A percentile compares a stretch with the other conserved stretches of the same genome.
Conservation (phyloP, 345 rosid genomes). For the Tarenaya hassleriana region DNA sequence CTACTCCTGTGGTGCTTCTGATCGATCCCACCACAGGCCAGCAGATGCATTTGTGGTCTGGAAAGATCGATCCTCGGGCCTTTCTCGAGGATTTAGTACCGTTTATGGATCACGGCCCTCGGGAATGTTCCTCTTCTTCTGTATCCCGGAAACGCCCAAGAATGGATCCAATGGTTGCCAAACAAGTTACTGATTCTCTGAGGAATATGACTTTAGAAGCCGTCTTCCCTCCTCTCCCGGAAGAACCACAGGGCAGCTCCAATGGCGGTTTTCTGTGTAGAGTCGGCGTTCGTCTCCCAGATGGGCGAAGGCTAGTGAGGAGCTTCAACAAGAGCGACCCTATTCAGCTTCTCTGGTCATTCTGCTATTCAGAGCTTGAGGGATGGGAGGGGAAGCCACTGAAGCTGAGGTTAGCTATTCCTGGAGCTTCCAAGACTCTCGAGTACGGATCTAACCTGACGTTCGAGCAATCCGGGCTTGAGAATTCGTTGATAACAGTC, state of each 20-base stretch:
- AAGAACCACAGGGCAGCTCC: constrained; percentile 48
- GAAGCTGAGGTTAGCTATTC: constrained; percentile 61
- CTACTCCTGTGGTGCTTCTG: too few relatives aligned
- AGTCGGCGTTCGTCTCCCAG: constrained; percentile 81
- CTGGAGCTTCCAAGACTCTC: constrained; percentile 60
- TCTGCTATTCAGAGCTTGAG: constrained; percentile 50
- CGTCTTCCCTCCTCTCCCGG: constrained; percentile 66
- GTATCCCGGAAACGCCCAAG: too few relatives aligned
- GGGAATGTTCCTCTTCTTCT: too few relatives aligned
- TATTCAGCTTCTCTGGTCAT: constrained; percentile 77
- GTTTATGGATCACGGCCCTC: too few relatives aligned
- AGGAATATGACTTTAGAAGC: too few relatives aligned
- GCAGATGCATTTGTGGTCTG: too few relatives aligned
- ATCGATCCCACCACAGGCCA: too few relatives aligned
- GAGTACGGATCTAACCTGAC: constrained; percentile 43
- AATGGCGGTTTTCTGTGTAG: constrained; percentile 62
- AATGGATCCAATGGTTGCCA: too few relatives aligned
- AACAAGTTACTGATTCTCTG: too few relatives aligned
- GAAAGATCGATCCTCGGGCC: too few relatives aligned
- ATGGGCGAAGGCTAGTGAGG: constrained; percentile 74
- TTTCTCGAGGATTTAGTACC: too few relatives aligned
- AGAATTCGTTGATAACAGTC: constrained; percentile 67
- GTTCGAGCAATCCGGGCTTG: constrained; percentile 61
- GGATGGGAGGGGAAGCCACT: constrained; percentile 44
- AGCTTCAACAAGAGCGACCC: constrained; percentile 63